A percentile compares a stretch with the other conserved stretches of the same genome.
These are phyloP conservation scores for Tylopilus balloui DNA, from an alignment of 768 basidiomycete species.

Conservation along the genomic window DNA sequence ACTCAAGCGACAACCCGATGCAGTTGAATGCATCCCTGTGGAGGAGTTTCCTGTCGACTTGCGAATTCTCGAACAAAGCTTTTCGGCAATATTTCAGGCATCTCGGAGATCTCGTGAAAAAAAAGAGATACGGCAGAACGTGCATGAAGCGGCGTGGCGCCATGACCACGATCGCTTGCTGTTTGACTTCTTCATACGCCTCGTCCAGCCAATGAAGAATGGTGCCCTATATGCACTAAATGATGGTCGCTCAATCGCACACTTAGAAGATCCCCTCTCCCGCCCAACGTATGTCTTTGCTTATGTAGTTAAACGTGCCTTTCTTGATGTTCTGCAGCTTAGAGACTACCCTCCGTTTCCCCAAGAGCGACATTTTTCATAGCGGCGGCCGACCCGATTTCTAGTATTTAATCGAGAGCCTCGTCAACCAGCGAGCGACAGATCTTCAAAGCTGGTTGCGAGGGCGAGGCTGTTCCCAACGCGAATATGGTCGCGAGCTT, in stretches of 20 bases:
- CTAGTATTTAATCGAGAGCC: fast-evolving
- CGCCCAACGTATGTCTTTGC: slow-evolving; percentile 3
- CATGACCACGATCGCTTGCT: slow-evolving; percentile 10
- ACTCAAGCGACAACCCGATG: neutral
- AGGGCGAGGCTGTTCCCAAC: neutral
- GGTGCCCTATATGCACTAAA: neutral
- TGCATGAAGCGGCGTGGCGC: slow-evolving; percentile 2
- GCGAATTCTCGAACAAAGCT: slow-evolving; percentile 4
- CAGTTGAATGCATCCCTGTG: neutral
- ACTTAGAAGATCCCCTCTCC: slow-evolving; percentile 1
- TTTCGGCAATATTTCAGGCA: slow-evolving; percentile 11
- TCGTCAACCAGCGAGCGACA: neutral
- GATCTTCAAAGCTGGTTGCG: neutral
- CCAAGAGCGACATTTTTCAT: too few relatives aligned
- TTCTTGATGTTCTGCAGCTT: too few relatives aligned
- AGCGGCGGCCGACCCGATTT: too few relatives aligned
- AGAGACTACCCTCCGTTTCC: too few relatives aligned
- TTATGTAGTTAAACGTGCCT: too few relatives aligned
- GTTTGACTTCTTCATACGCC: slow-evolving; percentile 10
- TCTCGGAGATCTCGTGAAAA: slow-evolving; percentile 8
- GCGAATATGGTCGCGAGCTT: neutral
- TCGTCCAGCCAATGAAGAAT: neutral
- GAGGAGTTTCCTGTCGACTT: slow-evolving; percentile 4
- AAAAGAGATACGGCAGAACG: neutral
- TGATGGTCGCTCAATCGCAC: neutral